These are phyloP conservation scores for Hydrangea macrophylla DNA, from an alignment of 148 eudicot genomes.

Conservation along the genomic window DNA sequence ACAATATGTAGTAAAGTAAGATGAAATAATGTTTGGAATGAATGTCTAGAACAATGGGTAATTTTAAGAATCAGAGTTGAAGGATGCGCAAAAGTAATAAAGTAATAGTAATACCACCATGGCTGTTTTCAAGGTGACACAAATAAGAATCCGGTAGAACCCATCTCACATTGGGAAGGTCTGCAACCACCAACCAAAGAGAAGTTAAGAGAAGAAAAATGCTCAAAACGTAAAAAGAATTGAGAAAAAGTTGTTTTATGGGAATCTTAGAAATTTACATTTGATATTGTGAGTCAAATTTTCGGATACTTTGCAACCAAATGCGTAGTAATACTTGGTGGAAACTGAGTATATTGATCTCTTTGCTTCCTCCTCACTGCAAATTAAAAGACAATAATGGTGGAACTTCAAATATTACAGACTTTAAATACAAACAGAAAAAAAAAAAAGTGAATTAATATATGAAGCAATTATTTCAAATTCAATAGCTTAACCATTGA, in stretches of 20 bases:
- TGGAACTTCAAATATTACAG: no score
- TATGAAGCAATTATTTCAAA: no score
- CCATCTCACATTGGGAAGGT: slow-evolving; percentile 58
- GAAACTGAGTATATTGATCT: slow-evolving; percentile 76
- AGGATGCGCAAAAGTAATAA: background rate
- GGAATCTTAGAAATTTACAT: slow-evolving; percentile 49
- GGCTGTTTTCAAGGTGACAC: slow-evolving; percentile 47
- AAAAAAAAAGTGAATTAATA: no score
- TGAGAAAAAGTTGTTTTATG: no score
- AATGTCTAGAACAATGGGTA: background rate
- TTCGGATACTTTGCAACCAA: slow-evolving; percentile 55
- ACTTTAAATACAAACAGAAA: no score
- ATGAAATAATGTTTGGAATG: no score
- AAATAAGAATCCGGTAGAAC: slow-evolving; percentile 70
- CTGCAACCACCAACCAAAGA: slow-evolving; percentile 29
- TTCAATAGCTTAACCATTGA: no score
- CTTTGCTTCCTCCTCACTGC: slow-evolving; percentile 68
- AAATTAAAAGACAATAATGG: no score
- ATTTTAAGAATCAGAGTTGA: background rate
- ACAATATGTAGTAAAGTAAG: no score
- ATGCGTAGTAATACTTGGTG: slow-evolving; percentile 62
- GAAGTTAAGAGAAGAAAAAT: background rate
- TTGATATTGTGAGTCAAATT: slow-evolving; percentile 44
- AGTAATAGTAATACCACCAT: slow-evolving; percentile 51
- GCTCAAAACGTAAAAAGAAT: background rate